These are phyloP conservation scores for Russula sp. DNA, from an alignment of 768 basidiomycete species.

Conservation along the genomic window DNA sequence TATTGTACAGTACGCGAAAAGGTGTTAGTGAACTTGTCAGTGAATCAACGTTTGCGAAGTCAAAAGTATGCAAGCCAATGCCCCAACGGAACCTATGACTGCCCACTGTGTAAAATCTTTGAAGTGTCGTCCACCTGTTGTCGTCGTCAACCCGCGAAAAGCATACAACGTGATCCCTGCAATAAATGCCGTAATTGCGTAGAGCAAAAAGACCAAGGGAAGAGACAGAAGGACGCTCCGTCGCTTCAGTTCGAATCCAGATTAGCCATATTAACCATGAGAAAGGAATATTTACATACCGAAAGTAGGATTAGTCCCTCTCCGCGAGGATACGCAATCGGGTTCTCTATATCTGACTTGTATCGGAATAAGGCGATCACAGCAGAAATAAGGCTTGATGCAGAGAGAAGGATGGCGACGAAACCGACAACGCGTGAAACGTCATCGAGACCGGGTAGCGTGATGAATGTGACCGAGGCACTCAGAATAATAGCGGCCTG, in stretches of 20 bases:
- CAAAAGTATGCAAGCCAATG: conserved; percentile 57
- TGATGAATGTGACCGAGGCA: conserved; percentile 77
- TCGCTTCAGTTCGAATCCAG: conserved; percentile 40
- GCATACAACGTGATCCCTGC: conserved; percentile 64
- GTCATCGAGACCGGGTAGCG: conserved; percentile 69
- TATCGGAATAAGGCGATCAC: conserved; percentile 67
- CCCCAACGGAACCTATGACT: conserved; percentile 62
- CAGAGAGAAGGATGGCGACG: conserved; percentile 64
- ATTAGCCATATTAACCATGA: conserved; percentile 28
- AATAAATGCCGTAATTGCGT: conserved; percentile 67
- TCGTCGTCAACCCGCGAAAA: conserved; percentile 49
- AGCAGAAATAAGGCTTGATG: conserved; percentile 65
- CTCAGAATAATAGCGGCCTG: conserved; percentile 81
- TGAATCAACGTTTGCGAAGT: conserved; percentile 42
- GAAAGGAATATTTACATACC: conserved; percentile 35
- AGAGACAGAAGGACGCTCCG: conserved; percentile 66
- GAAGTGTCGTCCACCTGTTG: conserved; percentile 47
- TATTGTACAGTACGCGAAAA: not conserved
- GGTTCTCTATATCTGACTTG: conserved; percentile 61
- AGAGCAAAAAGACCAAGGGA: conserved; percentile 70
- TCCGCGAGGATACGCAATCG: conserved; percentile 43
- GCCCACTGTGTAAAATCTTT: conserved; percentile 61
- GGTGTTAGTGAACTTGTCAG: not conserved
- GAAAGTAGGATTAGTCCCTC: conserved; percentile 58
- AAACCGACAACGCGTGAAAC: conserved; percentile 62